Evolutionary conservation across 2,329 filamentous ascomycete species (phyloP), one percentile per base, ranked within the genome.

Genomic region (Penicillium capsulatum): DNA sequence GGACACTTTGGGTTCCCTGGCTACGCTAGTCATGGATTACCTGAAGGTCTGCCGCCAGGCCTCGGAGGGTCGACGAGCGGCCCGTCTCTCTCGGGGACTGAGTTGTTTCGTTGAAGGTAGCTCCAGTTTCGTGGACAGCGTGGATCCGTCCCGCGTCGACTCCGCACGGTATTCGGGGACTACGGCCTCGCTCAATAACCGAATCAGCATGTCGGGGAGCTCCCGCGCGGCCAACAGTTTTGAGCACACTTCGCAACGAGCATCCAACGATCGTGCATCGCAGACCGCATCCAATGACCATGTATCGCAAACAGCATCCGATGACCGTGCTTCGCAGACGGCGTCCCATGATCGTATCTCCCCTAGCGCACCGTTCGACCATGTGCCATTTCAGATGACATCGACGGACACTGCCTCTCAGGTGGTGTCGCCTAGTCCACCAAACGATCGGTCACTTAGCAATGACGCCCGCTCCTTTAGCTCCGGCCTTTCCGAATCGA

Each of bases 11-110:
- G 69, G 73, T 30, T 77, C 79, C 28, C 69, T 83, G 60, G 67
- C 73, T 0, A 64, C 65, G 13, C 74, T 77, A 3, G 68, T 80
- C 3, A 79, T 80, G 65, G 73, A 79, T 26, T 80, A 83, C 41
- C 58, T 85, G 7, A 78, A 80, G 38, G 54, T 66, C n/a, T 60
- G 75, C 69, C 66, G 75, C 66, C 31, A 69, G n/a, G 26, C 26
- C 6, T 28, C 26, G 26, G 26, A 28, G 26, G 26, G 26, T 28
- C 26, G 26, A 7, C 26, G 26, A 11, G 26, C 26, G 5, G 26
- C 26, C 6, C 26, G 26, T 11, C 26, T 28, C 26, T 28, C 26
- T 6, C 5, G 26, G n/a, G 26, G 26, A 4, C 26, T 28, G 6
- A 28, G 26, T 28, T 28, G n/a, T 28, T 28, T 78, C 38, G 73